These are phyloP conservation scores for Cyberlindnera japonica DNA, from an alignment of 805 yeast genomes.

Conservation along the genomic window DNA sequence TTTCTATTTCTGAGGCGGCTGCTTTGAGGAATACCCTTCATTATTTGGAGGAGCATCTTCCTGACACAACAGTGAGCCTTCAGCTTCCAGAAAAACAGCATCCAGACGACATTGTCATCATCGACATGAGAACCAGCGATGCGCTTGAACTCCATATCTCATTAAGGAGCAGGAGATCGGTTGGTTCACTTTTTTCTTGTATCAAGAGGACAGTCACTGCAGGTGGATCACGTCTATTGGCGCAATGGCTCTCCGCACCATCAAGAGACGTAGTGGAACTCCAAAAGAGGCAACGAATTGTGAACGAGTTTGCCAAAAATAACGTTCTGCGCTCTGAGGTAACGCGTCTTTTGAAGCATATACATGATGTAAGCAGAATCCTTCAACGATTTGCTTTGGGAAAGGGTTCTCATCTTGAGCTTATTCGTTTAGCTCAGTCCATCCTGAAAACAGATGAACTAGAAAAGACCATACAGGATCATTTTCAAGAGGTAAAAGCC, in stretches of 20 bases:
- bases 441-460: conserved; percentile 35
- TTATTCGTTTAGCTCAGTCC: conserved; percentile 41
- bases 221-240: conserved; percentile 75
- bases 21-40: conserved; percentile 62
- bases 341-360: conserved; percentile 36
- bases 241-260: conserved; percentile 83
- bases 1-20: conserved; percentile 47
- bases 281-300: conserved; percentile 48
- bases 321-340: conserved; percentile 30
- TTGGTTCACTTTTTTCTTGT: conserved; percentile 69
- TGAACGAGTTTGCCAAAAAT: conserved; percentile 39
- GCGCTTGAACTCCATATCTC: conserved; percentile 70
- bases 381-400: conserved; percentile 55
- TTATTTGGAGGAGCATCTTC: conserved; percentile 72
- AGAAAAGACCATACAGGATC: conserved; percentile 16
- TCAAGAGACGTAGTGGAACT: conserved; percentile 57
- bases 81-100: conserved; percentile 62
- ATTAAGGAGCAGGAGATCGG: conserved; percentile 49
- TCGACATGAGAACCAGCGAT: conserved; percentile 75
- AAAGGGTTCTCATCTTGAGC: conserved; percentile 41
- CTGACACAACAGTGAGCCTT: conserved; percentile 58
- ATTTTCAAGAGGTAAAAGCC: conserved; percentile 27
- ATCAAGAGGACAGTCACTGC: conserved; percentile 73
- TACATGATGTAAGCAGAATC: conserved; percentile 57
- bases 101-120: conserved; percentile 56